Base-by-base conservation (phyloP, 2,329 filamentous ascomycete genomes). In the Mariannaea elegans region DNA sequence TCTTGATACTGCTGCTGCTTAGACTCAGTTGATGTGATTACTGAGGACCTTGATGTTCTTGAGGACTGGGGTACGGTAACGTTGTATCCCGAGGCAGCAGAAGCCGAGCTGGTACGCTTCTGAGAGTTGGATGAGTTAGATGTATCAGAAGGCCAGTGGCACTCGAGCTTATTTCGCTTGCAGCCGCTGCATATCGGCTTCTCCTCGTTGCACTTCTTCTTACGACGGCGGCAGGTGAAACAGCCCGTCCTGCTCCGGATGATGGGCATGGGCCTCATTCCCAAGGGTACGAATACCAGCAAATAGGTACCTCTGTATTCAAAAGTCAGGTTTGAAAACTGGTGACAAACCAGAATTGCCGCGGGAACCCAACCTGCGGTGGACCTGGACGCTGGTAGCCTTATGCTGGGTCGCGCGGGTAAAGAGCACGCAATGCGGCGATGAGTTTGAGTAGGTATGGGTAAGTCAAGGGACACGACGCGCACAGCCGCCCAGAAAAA, bases 131-230 rank as follows among this genome's bases (percentile, higher is more conserved):
- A 39, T 6, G 65, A 59, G 18, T 13, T 41, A 19, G 52, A 56
- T 16, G 58, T 56, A 23, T 71, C 64, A 16, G 69, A 53, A n/a
- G 69, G 73, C 83, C 83, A 85, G 48, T 77, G 77, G 70, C 83
- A 86, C 45, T 84, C 78, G 21, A 86, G 74, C 58, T 82, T 82
- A 47, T 85, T 76, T 38, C 82, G 77, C 68, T 80, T 80, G 72
- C 83, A 86, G 66, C 84, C 83, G 49, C 75, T 80, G 68, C 84
- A 86, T 16, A 80, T 71, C 7, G 83, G 83, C 57, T 81, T 78
- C 62, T 80, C 77, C 72, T 85, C 82, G 65, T 84, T 81, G 69
- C 83, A 86, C 64, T 82, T 79, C 64, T 84, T 84, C 72, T 85
- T 85, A 60, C 82, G 77, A 34, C 81, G 80, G 62, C 81, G 78